Evolutionary conservation across 805 yeast genomes (phyloP), one percentile per base, ranked within the genome.

Genomic region (Metschnikowia chrysomelidarum): DNA sequence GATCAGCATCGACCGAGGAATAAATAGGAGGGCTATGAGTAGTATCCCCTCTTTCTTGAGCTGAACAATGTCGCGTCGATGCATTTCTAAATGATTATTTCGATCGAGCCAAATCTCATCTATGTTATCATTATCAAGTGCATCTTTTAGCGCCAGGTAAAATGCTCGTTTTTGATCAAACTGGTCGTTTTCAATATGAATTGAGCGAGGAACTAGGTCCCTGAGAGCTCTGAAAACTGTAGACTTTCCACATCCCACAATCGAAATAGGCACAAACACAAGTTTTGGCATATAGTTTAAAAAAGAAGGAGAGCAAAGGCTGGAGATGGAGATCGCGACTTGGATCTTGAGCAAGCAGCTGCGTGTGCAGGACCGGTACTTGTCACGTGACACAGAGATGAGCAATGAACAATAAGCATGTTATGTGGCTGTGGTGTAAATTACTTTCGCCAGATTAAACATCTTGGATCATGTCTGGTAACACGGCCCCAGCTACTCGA

Each of bases 201-300:
- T 81, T 82, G 95, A 82, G 3, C 40, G 38, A 0, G 62, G 80
- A 36, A 67, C 80, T 7, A 89, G 56, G 7, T 67, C 51, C 0
- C 51, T 43, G 25, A 93, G 62, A 0, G 89, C 79, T 22, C 76
- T 54, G 5, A 85, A 76, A 0, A 85, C 75, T 0, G 97, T 87
- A 0, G 97, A 88, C 54, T 93, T 93, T 6, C 98, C 98, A 59
- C 96, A 87, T 0, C 98, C 98, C 34, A 91, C 75, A 0, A 95
- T 87, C 0, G 97, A 88, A 3, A 89, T 77, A 0, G 98, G 91
- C 1, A 87, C 75, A 3, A 93, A 51, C 0, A 86, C 72, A 53
- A 76, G 82, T 46, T 80, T 80, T 37, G 37, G 28, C 36, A 32
- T 36, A n/a, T n/a, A n/a, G n/a, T n/a, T n/a, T n/a, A n/a, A n/a